Evolutionary conservation across 805 yeast species (phyloP).

Genomic region (Candida peoriensis): DNA sequence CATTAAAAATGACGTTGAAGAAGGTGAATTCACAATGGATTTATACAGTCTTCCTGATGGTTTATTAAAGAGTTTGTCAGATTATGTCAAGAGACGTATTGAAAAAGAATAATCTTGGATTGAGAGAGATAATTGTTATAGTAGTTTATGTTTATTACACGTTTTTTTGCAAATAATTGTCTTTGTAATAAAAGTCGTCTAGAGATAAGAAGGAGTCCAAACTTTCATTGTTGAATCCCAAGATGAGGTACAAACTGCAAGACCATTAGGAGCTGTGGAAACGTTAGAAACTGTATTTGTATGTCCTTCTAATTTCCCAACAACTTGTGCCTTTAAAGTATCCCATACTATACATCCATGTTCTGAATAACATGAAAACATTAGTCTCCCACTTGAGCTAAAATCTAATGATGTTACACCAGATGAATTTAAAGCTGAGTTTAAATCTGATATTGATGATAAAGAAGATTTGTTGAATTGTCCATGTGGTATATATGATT

Average conservation of each 20-base stretch:
- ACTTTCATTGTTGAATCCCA: slow-evolving; percentile 73
- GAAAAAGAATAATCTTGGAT: slow-evolving; percentile 13
- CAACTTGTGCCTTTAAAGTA: slow-evolving; percentile 53
- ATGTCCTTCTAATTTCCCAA: slow-evolving; percentile 67
- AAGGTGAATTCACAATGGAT: slow-evolving; percentile 97
- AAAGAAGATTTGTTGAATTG: slow-evolving; percentile 20
- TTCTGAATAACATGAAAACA: slow-evolving; percentile 74
- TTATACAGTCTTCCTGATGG: slow-evolving; percentile 89
- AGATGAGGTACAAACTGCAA: slow-evolving; percentile 71
- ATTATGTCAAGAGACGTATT: slow-evolving; percentile 75
- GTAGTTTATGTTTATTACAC: background rate
- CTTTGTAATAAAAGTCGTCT: background rate
- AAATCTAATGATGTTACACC: slow-evolving; percentile 72
- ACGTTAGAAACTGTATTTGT: slow-evolving; percentile 58
- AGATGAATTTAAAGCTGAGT: slow-evolving; percentile 43
- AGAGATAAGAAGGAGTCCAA: slow-evolving; percentile 43
- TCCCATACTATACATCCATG: slow-evolving; percentile 79
- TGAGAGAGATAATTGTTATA: background rate
- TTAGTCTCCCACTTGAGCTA: slow-evolving; percentile 66
- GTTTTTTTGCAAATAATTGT: background rate
- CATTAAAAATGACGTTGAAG: slow-evolving; percentile 90
- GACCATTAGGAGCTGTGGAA: slow-evolving; percentile 65
- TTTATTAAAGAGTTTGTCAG: slow-evolving; percentile 89
- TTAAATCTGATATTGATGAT: slow-evolving; percentile 20
- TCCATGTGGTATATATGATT: slow-evolving; percentile 2